A percentile compares a stretch with the other conserved stretches of the same genome.
phyloP scores from a whole-genome alignment of 768 basidiomycete species.

The Hypsizygus marmoreus region DNA sequence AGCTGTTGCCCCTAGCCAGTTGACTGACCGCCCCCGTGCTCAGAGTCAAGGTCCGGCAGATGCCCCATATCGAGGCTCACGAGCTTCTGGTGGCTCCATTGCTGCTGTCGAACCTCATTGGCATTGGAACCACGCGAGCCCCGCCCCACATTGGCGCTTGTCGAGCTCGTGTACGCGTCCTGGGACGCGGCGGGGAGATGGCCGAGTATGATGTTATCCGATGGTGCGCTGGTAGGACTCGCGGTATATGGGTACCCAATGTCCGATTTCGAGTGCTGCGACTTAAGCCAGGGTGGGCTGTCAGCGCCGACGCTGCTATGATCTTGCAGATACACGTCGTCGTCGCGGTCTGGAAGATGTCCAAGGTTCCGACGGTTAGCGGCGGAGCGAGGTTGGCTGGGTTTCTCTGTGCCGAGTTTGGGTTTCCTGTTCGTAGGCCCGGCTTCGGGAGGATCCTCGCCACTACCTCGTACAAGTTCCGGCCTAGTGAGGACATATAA shows the following conservation, averaged over 20 bases:
- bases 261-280: background rate
- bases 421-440: background rate
- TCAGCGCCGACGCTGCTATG: no score
- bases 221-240: background rate
- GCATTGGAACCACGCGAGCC: background rate
- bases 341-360: background rate
- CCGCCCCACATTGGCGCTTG: background rate
- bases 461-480: slow-evolving; percentile 14
- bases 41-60: background rate
- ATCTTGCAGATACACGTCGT: background rate
- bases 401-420: background rate
- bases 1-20: no score
- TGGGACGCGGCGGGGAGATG: no score
- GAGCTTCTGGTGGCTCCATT: background rate
- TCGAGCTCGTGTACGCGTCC: background rate
- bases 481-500: slow-evolving; percentile 18
- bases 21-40: no score
- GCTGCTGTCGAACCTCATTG: no score
- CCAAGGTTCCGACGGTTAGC: background rate
- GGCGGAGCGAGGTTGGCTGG: background rate
- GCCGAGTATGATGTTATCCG: no score
- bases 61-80: background rate
- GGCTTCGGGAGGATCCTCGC: background rate
- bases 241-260: background rate
- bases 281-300: background rate